Conservation (phyloP, 176 grass and related monocot genomes). For the Rhynchospora breviuscula region DNA sequence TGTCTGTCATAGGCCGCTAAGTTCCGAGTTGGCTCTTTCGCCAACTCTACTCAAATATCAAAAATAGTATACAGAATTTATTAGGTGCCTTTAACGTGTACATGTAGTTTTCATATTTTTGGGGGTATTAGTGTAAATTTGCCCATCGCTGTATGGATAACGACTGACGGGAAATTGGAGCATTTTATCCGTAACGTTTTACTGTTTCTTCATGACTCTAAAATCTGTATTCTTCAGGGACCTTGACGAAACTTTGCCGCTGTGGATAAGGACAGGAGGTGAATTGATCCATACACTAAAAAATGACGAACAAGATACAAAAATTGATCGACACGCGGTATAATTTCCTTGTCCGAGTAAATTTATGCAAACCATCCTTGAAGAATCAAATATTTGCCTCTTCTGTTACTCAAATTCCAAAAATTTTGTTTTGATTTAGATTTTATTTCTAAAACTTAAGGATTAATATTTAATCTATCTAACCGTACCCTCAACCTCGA, state of each 20-base stretch:
- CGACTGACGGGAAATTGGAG: not conserved
- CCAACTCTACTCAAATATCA: not conserved
- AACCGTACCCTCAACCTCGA: too few species aligned
- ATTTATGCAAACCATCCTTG: not conserved
- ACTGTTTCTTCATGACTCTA: not conserved
- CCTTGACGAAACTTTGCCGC: not conserved
- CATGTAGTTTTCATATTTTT: not conserved
- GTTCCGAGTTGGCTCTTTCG: not conserved
- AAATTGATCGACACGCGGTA: not conserved
- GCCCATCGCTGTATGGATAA: not conserved
- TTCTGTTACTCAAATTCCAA: not conserved
- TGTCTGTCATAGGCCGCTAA: not conserved
- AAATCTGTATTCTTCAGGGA: not conserved
- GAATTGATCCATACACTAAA: not conserved
- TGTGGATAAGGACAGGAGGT: not conserved
- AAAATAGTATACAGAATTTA: not conserved
- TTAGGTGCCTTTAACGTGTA: not conserved
- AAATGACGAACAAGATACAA: too few species aligned
- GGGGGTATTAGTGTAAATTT: not conserved
- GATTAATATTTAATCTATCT: too few species aligned
- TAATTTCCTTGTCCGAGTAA: not conserved
- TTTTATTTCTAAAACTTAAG: too few species aligned
- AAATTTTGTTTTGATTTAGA: too few species aligned
- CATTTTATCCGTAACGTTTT: not conserved
- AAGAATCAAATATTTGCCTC: not conserved